Base-by-base conservation (phyloP, 352 stramenopile genomes). In the Phytophthora crassamura region DNA sequence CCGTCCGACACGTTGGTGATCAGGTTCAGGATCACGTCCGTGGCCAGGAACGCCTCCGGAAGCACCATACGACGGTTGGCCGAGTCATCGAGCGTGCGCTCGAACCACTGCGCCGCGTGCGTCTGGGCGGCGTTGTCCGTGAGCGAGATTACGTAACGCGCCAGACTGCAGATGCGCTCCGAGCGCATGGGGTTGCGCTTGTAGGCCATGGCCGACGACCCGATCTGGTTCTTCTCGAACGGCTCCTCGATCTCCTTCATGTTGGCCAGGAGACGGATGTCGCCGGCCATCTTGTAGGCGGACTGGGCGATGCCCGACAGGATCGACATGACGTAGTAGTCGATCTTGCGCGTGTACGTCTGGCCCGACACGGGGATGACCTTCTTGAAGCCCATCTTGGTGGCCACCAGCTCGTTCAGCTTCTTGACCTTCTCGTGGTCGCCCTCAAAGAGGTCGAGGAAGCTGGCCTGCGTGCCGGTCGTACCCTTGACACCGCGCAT, bases 101-200 rank as follows among this genome's bases (percentile, higher is more conserved):
- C 98, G 67, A 99, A 99, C 97, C 97, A 99, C 82, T 99, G 98
- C 41, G 89, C 94, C 7, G 97, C 93, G 80, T 99, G 94, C 33
- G 98, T 99, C 78, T 99, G 94, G 12, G 97, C 97, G 14, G 90
- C 96, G 63, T 97, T 98, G 74, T 96, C 84, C 28, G 97, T 98
- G n/a, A 99, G 86, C 54, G 90, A 97, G 75, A 99, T 99, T 36
- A 99, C 92, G 78, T 99, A 99, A 68, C 98, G 88, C 41, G 96
- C 91, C 15, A 99, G 75, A 72, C 94, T 99, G 77, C 97, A 99
- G 50, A 98, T 97, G 64, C 98, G 92, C 78, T 99, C 98, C 50
- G 84, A 98, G 43, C 98, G 92, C 98, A 99, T 99, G 46, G 97
- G 98, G 85, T 99, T 99, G 60, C 98, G 94, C 85, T 99, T 99